Evolutionary conservation across 2,329 filamentous ascomycete genomes (phyloP).

Genomic region (Verticillium zaregamsianum): DNA sequence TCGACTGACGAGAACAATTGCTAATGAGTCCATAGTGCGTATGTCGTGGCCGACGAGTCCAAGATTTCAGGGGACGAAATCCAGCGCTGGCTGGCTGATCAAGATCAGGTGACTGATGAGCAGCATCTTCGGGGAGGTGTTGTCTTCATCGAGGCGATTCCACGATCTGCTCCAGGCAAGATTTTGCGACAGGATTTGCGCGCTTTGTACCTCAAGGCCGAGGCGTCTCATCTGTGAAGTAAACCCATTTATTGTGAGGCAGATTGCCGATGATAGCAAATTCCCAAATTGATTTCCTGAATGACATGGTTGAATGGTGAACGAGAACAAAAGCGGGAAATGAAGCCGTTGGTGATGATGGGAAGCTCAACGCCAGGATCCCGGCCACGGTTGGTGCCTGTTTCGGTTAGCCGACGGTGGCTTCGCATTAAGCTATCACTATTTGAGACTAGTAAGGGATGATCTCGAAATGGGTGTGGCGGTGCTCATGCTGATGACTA

Average conservation of each 20-base stretch:
- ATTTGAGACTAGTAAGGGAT: not conserved
- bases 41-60: constrained; percentile 26
- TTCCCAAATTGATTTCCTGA: too few species aligned
- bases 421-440: not conserved
- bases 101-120: constrained; percentile 31
- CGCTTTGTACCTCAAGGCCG: constrained; percentile 22
- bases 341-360: not conserved
- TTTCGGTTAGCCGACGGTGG: not conserved
- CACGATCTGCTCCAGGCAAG: constrained; percentile 62
- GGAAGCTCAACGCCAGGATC: not conserved
- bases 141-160: constrained; percentile 62
- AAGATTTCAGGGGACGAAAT: constrained; percentile 22
- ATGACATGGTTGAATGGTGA: too few species aligned
- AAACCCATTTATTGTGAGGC: not conserved
- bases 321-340: not conserved
- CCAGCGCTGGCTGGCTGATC: constrained; percentile 16
- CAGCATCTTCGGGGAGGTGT: constrained; percentile 70
- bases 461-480: not conserved
- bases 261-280: not conserved
- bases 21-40: constrained; percentile 16
- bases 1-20: not conserved
- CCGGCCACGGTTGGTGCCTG: not conserved
- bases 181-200: constrained; percentile 35
- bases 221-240: not conserved
- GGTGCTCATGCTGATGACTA: not conserved